Conservation (phyloP, 2,329 filamentous ascomycete species). For the Ustilaginoidea virens region DNA sequence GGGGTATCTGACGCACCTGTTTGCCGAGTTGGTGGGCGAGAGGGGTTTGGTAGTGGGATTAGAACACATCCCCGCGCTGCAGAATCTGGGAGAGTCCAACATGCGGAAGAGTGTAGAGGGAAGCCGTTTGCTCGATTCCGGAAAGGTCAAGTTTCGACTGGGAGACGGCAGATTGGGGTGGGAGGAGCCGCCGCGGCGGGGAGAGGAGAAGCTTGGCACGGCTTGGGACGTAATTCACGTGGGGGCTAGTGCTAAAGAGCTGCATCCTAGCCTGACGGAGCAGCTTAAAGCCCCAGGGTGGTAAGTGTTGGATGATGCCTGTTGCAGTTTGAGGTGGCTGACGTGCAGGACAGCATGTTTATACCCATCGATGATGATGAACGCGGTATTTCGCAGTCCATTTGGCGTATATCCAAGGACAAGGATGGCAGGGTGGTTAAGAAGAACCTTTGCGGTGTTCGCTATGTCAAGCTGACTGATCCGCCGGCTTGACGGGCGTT, state of each 20-base stretch:
- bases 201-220: conserved; percentile 28
- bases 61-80: conserved; percentile 54
- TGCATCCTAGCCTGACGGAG: conserved; percentile 57
- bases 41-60: conserved; percentile 47
- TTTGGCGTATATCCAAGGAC: conserved; percentile 64
- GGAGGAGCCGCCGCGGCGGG: conserved; percentile 26
- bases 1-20: conserved; percentile 75
- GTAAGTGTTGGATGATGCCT: conserved; percentile 17
- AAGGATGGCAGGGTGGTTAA: conserved; percentile 42
- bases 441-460: conserved; percentile 52
- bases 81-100: conserved; percentile 47
- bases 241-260: conserved; percentile 62
- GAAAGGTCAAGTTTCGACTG: conserved; percentile 54
- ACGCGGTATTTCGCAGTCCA: conserved; percentile 37
- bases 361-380: conserved; percentile 53
- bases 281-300: conserved; percentile 69
- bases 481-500: conserved; percentile 29
- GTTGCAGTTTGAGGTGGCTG: conserved; percentile 3
- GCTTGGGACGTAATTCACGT: conserved; percentile 93
- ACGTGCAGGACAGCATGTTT: conserved; percentile 41
- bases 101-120: conserved; percentile 49
- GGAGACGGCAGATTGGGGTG: conserved; percentile 61
- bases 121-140: conserved; percentile 40
- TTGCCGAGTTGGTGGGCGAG: conserved; percentile 59
- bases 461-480: conserved; percentile 66